Evolutionary conservation across 1,284 basidiomycete genomes (phyloP).

Genomic region (Mixia osmundae): DNA sequence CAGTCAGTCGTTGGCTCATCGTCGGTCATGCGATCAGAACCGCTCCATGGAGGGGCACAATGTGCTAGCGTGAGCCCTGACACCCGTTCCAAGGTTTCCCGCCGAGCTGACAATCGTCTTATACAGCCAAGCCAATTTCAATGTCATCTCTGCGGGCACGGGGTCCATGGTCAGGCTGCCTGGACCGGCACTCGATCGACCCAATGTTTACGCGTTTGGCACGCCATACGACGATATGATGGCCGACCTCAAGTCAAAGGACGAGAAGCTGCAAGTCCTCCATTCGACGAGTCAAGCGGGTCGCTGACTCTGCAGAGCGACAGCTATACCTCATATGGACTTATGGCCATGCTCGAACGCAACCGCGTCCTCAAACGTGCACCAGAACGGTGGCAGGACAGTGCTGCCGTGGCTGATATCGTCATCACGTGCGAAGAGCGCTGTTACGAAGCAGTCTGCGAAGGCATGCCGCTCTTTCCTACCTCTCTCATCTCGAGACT

Average conservation of each 20-base stretch:
- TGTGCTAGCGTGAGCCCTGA: constrained; percentile 47
- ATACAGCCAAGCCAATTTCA: constrained; percentile 48
- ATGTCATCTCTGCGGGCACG: constrained; percentile 82
- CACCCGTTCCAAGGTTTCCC: neutral
- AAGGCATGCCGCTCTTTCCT: constrained; percentile 37
- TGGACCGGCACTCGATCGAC: constrained; percentile 86
- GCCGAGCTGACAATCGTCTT: neutral
- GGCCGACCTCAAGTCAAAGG: constrained; percentile 69
- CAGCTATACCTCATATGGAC: constrained; percentile 88
- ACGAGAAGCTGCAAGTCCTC: constrained; percentile 59
- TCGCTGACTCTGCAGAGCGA: too few relatives aligned
- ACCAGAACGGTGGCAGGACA: constrained; percentile 93
- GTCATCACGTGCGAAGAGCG: constrained; percentile 98
- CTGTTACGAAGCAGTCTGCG: constrained; percentile 95
- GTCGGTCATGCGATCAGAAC: constrained; percentile 36
- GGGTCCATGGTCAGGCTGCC: constrained; percentile 91
- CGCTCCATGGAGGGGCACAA: constrained; percentile 97
- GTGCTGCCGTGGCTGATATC: constrained; percentile 61
- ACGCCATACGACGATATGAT: constrained; percentile 97
- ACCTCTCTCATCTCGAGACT: neutral
- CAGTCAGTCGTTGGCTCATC: constrained; percentile 1
- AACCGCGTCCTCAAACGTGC: constrained; percentile 79
- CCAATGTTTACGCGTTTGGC: constrained; percentile 91
- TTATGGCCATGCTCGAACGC: constrained; percentile 92
- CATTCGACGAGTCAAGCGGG: too few relatives aligned